These are phyloP conservation scores for Neonectria punicea DNA, from an alignment of 2,329 filamentous ascomycete genomes.

Conservation along the genomic window DNA sequence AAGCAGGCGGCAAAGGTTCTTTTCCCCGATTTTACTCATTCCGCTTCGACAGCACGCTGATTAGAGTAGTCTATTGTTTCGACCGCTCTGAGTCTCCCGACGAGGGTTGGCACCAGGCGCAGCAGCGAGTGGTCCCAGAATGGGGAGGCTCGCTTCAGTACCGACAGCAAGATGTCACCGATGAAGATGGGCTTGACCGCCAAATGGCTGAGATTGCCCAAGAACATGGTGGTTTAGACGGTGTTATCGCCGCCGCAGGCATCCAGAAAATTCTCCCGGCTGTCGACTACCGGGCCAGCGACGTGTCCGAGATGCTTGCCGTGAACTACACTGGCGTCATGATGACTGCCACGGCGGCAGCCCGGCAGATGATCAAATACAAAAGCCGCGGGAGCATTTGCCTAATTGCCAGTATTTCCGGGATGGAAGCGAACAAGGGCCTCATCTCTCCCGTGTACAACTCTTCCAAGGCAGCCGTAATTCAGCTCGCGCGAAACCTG, in stretches of 20 bases:
- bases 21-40: slow-evolving; percentile 35
- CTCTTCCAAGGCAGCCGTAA: slow-evolving; percentile 72
- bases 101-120: slow-evolving; percentile 69
- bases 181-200: slow-evolving; percentile 67
- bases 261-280: slow-evolving; percentile 75
- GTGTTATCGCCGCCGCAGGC: slow-evolving; percentile 75
- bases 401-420: slow-evolving; percentile 67
- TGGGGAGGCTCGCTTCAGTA: slow-evolving; percentile 74
- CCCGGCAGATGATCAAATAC: slow-evolving; percentile 68
- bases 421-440: slow-evolving; percentile 65
- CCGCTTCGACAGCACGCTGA: background rate
- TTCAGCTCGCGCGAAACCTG: slow-evolving; percentile 71
- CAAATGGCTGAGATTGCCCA: slow-evolving; percentile 69
- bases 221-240: slow-evolving; percentile 71
- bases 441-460: slow-evolving; percentile 75
- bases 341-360: slow-evolving; percentile 46
- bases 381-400: slow-evolving; percentile 65
- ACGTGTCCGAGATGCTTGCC: slow-evolving; percentile 71
- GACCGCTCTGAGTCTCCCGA: slow-evolving; percentile 62
- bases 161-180: slow-evolving; percentile 73
- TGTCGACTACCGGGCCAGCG: slow-evolving; percentile 70
- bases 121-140: slow-evolving; percentile 69
- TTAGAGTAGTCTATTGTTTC: slow-evolving; percentile 63
- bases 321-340: slow-evolving; percentile 72
- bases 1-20: slow-evolving; percentile 75